Conservation (phyloP, 2,329 filamentous ascomycete species). For the Albifimbria verrucaria region DNA sequence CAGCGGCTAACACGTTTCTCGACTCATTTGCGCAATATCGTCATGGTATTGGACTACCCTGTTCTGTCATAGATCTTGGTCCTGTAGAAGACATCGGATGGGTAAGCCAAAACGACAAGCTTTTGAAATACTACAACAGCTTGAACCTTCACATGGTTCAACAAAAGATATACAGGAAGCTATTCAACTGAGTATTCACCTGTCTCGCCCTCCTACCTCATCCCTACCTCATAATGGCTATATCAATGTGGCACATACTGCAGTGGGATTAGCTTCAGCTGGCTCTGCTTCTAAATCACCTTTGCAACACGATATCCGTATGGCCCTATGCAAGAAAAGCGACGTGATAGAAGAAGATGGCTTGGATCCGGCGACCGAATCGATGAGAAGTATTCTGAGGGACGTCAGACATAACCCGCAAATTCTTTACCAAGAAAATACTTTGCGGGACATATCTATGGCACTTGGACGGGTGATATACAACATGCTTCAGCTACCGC, state of each 20-base stretch:
- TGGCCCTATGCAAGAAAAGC: background rate
- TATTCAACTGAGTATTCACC: background rate
- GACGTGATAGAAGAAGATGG: background rate
- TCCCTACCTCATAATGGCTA: background rate
- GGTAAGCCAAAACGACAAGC: background rate
- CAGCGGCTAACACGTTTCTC: conserved; percentile 28
- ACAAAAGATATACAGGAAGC: background rate
- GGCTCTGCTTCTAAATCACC: background rate
- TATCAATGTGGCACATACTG: background rate
- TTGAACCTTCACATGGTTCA: conserved; percentile 1
- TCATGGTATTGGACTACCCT: conserved; percentile 5
- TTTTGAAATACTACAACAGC: background rate
- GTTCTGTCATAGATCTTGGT: conserved; percentile 8
- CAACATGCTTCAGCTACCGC: background rate
- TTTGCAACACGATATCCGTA: background rate
- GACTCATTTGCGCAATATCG: conserved; percentile 20
- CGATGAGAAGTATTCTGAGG: background rate
- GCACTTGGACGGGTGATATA: background rate
- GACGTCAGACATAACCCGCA: background rate
- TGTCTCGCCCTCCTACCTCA: background rate
- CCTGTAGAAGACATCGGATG: conserved; percentile 4
- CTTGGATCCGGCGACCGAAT: background rate
- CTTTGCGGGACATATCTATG: background rate
- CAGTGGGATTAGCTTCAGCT: background rate
- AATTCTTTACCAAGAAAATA: background rate